Evolutionary conservation across 2,329 filamentous ascomycete genomes (phyloP).

Genomic region (Scolecobasidium constrictum): DNA sequence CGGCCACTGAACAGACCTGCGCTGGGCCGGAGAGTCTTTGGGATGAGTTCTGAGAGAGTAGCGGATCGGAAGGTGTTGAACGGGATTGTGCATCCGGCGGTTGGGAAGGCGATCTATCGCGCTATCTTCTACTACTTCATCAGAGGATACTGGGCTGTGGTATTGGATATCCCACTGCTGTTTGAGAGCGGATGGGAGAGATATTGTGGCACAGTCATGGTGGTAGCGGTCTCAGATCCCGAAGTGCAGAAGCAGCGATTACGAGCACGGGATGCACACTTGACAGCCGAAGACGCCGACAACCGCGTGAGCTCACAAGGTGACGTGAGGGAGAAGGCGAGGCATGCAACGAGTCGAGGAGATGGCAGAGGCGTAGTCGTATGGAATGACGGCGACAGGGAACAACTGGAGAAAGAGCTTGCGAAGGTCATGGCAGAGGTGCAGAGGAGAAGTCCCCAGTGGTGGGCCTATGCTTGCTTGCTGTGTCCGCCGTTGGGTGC

Average conservation of each 20-base stretch:
- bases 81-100: constrained; percentile 83
- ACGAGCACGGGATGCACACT: constrained; percentile 61
- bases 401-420: constrained; percentile 58
- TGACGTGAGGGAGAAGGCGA: constrained; percentile 74
- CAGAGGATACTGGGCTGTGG: constrained; percentile 73
- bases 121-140: constrained; percentile 35
- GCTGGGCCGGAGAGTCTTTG: constrained; percentile 78
- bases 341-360: constrained; percentile 57
- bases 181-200: constrained; percentile 83
- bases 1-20: constrained; percentile 76
- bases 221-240: constrained; percentile 75
- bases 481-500: constrained; percentile 66
- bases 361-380: constrained; percentile 61
- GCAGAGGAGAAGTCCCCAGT: constrained; percentile 53
- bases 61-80: constrained; percentile 71
- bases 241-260: constrained; percentile 73
- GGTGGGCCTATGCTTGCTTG: constrained; percentile 70
- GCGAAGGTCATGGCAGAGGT: constrained; percentile 54
- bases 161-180: constrained; percentile 83
- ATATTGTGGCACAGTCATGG: constrained; percentile 74
- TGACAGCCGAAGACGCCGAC: constrained; percentile 76
- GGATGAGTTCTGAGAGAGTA: constrained; percentile 57
- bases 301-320: constrained; percentile 80
- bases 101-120: constrained; percentile 71
- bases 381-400: constrained; percentile 75